These are phyloP conservation scores for Pythium periplocum DNA, from an alignment of 352 stramenopile species.

Conservation along the genomic window DNA sequence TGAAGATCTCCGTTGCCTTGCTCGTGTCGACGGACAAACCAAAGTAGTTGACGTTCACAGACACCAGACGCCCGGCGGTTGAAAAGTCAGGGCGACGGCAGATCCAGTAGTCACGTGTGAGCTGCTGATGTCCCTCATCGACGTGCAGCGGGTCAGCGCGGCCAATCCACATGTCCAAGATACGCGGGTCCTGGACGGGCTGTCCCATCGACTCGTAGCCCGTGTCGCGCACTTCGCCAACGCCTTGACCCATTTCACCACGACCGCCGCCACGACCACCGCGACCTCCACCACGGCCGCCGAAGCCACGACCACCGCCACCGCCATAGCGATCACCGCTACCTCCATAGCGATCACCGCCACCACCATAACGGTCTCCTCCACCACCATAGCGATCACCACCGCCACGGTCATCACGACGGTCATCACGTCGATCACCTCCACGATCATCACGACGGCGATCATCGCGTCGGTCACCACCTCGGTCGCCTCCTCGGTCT, in stretches of 20 bases:
- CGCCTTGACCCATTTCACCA: slow-evolving; percentile 30
- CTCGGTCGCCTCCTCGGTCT: slow-evolving; percentile 13
- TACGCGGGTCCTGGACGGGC: slow-evolving; percentile 39
- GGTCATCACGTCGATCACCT: slow-evolving; percentile 13
- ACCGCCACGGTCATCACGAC: slow-evolving; percentile 9
- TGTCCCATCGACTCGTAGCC: slow-evolving; percentile 53
- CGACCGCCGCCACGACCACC: slow-evolving; percentile 22
- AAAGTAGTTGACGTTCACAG: slow-evolving; percentile 66
- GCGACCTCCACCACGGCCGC: slow-evolving; percentile 18
- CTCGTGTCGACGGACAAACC: slow-evolving; percentile 38
- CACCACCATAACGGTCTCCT: slow-evolving; percentile 15
- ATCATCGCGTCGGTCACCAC: slow-evolving; percentile 17
- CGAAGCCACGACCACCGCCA: slow-evolving; percentile 1
- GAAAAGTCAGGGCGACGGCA: slow-evolving; percentile 37
- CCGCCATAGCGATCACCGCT: slow-evolving; percentile 27
- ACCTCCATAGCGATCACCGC: slow-evolving; percentile 21
- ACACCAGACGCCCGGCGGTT: slow-evolving; percentile 26
- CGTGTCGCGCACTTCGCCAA: slow-evolving; percentile 30
- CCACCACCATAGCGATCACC: slow-evolving; percentile 4
- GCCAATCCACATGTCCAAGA: slow-evolving; percentile 47
- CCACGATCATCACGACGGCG: slow-evolving; percentile 23
- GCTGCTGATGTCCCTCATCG: slow-evolving; percentile 28
- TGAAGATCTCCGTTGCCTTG: slow-evolving; percentile 47
- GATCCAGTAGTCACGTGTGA: slow-evolving; percentile 39
- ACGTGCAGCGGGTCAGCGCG: slow-evolving; percentile 27